These are phyloP conservation scores for Coemansia guatemalensis DNA, from an alignment of 192 early-diverging fungal species.

Conservation along the genomic window DNA sequence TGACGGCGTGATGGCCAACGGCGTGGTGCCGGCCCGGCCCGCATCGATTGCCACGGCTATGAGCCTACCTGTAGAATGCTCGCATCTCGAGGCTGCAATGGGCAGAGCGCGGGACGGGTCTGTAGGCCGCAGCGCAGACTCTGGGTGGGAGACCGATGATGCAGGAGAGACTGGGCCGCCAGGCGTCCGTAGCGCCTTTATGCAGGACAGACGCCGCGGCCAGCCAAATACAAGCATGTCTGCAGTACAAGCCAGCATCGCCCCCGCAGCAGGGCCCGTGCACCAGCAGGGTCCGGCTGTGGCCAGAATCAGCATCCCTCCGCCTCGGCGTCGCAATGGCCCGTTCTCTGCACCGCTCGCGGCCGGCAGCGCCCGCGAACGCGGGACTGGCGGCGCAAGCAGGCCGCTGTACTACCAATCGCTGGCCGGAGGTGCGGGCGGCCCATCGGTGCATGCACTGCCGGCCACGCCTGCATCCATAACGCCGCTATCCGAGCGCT, in stretches of 20 bases:
- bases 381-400: neutral
- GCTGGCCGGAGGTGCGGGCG: constrained; percentile 12
- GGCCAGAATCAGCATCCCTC: constrained; percentile 34
- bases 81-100: neutral
- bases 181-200: neutral
- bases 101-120: neutral
- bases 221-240: neutral
- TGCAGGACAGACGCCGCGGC: neutral
- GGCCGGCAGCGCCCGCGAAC: neutral
- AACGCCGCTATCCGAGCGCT: constrained; percentile 10
- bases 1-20: constrained; percentile 29
- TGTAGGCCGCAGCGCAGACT: constrained; percentile 23
- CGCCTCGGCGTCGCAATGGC: constrained; percentile 8
- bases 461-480: constrained; percentile 8
- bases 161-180: constrained; percentile 7
- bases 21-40: constrained; percentile 7
- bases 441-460: neutral
- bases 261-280: neutral
- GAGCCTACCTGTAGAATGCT: constrained; percentile 12
- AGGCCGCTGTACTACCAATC: constrained; percentile 39
- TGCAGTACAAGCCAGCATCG: neutral
- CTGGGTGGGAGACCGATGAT: constrained; percentile 54
- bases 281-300: constrained; percentile 3
- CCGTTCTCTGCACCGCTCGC: constrained; percentile 41
- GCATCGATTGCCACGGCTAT: constrained; percentile 37